Base-by-base conservation (phyloP, 23 red algal genomes). In the Gracilaria vermiculophylla region DNA sequence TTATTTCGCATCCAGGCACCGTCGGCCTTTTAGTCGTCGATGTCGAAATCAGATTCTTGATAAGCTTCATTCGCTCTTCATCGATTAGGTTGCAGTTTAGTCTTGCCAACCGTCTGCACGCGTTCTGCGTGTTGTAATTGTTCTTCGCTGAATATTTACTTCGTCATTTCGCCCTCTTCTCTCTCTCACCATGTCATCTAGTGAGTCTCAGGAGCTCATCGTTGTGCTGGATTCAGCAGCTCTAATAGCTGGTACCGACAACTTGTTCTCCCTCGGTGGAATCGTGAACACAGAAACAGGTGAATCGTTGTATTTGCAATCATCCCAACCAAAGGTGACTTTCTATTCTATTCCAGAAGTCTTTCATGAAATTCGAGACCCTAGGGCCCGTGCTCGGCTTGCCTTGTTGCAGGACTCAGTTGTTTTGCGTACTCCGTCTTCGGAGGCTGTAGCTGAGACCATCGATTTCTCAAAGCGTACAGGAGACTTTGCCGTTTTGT, bases 401-500 rank as follows among this genome's bases (percentile, higher is more conserved):
- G 57, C 80, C 16, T 20, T 83, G 23, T 36, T 96, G 10, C 43
- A 77, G 40, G 76, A 27, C 21, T 70, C 35, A 20, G 40, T 96
- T 39, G 14, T 15, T 0, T 62, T 83, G 25, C 77, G 79, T 19
- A 89, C 53, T 42, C 82, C 94, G 73, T 78, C 85, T 32, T 69
- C 62, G 20, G 69, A 73, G 13, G 82, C 75, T 13, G 16, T 97
- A 20, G 81, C 77, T 15, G 89, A 50, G 19, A 89, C 92, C 50
- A 44, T 75, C 28, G 21, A 49, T 25, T 88, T 83, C 76, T 82
- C 94, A 24, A 84, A 87, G 67, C 43, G 40, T 14, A 90, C 88
- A 12, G 94, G 94, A n/a, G 94, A 97, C 81, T 92, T 80, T 50
- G 11, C 74, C 21, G 81, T 74, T 40, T 57, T 97, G 23, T 92